Percentiles rank a stretch among this genome's conserved stretches.
Conservation (phyloP, 208 protist species). For the Eutreptiella sp. region DNA sequence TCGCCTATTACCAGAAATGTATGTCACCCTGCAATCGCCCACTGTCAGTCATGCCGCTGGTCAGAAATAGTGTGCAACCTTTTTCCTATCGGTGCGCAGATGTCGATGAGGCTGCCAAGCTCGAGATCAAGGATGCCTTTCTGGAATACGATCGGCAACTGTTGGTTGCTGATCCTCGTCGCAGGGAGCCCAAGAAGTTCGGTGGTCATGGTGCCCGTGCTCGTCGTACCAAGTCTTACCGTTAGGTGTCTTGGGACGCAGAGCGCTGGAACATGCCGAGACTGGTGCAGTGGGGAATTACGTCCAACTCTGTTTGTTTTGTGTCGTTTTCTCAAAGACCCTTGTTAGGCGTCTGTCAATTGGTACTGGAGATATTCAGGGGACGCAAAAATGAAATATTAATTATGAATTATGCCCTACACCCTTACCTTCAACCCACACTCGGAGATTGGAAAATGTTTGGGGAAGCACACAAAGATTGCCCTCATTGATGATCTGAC, state of each 20-base stretch:
- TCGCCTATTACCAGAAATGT: slow-evolving; percentile 99
- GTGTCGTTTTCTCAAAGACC: too few relatives aligned
- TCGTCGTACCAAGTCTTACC: slow-evolving; percentile 99
- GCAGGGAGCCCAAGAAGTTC: slow-evolving; percentile 99
- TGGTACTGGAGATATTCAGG: too few relatives aligned
- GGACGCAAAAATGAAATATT: too few relatives aligned
- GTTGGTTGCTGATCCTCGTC: slow-evolving; percentile 98
- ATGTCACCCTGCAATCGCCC: slow-evolving; percentile 22
- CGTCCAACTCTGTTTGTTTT: too few relatives aligned
- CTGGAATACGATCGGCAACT: slow-evolving; percentile 95
- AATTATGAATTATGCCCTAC: too few relatives aligned
- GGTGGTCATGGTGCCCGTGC: slow-evolving; percentile 98
- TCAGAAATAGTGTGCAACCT: not conserved
- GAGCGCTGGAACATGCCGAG: not conserved
- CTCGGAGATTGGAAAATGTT: too few relatives aligned
- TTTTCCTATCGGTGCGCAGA: slow-evolving; percentile 35
- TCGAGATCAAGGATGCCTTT: slow-evolving; percentile 95
- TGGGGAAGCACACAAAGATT: too few relatives aligned
- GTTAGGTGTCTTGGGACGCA: slow-evolving; percentile 68
- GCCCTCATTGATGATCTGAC: too few relatives aligned
- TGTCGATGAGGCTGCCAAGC: slow-evolving; percentile 90
- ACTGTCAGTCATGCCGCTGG: not conserved
- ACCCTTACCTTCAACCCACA: too few relatives aligned
- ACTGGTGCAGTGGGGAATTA: not conserved
- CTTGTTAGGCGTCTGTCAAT: too few relatives aligned